Evolutionary conservation across 2,329 filamentous ascomycete species (phyloP).

Genomic region (Alternaria triticimaculans): DNA sequence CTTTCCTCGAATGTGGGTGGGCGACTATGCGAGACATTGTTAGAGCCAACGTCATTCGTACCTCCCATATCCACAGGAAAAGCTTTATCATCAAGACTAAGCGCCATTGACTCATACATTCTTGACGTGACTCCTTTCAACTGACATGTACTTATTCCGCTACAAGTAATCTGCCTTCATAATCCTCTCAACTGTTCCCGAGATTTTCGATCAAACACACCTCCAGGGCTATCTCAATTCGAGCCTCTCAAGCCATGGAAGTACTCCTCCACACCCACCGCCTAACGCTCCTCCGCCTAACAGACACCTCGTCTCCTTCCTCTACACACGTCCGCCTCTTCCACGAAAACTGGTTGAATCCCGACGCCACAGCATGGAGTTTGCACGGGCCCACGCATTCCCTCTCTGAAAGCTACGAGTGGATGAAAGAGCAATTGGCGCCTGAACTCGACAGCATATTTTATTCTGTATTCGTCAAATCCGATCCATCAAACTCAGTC

Average conservation of each 20-base stretch:
- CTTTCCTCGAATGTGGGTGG: too few species aligned
- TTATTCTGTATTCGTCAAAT: slow-evolving; percentile 23
- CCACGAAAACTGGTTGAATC: slow-evolving; percentile 34
- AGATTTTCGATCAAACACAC: neutral
- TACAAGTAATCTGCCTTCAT: neutral
- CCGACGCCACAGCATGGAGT: slow-evolving; percentile 33
- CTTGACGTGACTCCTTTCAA: neutral
- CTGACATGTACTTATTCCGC: neutral
- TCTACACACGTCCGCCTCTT: slow-evolving; percentile 35
- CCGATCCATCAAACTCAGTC: neutral
- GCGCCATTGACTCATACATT: neutral
- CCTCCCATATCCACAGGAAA: neutral
- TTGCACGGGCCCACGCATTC: slow-evolving; percentile 28
- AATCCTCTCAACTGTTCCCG: neutral
- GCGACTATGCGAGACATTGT: too few species aligned
- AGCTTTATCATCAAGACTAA: neutral
- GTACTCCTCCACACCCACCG: slow-evolving; percentile 22
- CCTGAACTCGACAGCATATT: slow-evolving; percentile 15
- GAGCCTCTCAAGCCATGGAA: too few species aligned
- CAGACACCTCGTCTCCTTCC: slow-evolving; percentile 21
- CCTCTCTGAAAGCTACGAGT: slow-evolving; percentile 23
- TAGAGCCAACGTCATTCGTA: too few species aligned
- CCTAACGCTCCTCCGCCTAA: slow-evolving; percentile 33
- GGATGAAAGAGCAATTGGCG: slow-evolving; percentile 23
- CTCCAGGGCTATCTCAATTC: too few species aligned